These are phyloP conservation scores for Pseudocercospora vitis DNA, from an alignment of 2,329 filamentous ascomycete genomes.

Conservation along the genomic window DNA sequence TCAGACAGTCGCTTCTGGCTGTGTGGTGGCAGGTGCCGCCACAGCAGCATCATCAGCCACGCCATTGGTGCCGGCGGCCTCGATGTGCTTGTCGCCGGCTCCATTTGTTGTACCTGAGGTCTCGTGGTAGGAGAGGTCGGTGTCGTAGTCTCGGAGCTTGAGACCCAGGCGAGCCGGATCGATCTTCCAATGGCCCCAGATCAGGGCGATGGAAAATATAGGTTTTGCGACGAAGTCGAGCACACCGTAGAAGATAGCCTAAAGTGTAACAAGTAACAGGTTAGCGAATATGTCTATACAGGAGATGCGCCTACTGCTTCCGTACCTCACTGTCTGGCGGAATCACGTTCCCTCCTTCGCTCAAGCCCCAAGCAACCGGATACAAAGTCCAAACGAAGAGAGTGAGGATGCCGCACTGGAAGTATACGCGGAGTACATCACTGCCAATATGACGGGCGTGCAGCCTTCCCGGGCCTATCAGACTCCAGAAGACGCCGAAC, in stretches of 20 bases:
- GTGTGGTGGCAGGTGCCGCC: not conserved
- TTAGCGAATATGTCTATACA: too few relatives aligned
- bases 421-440: slow-evolving; percentile 52
- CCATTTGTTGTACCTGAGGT: slow-evolving; percentile 1
- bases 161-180: slow-evolving; percentile 56
- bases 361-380: slow-evolving; percentile 60
- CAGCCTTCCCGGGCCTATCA: slow-evolving; percentile 50
- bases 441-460: slow-evolving; percentile 55
- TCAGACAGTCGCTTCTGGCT: not conserved
- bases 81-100: slow-evolving; percentile 10
- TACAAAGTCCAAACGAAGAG: slow-evolving; percentile 61
- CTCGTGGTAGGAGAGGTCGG: slow-evolving; percentile 5
- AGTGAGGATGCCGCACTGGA: slow-evolving; percentile 54
- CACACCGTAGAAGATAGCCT: slow-evolving; percentile 64
- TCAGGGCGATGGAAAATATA: slow-evolving; percentile 56
- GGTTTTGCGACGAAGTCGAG: slow-evolving; percentile 63
- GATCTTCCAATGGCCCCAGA: slow-evolving; percentile 61
- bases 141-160: slow-evolving; percentile 39
- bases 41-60: slow-evolving; percentile 6
- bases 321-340: slow-evolving; percentile 63
- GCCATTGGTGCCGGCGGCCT: slow-evolving; percentile 7
- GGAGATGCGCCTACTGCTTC: too few relatives aligned
- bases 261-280: too few relatives aligned
- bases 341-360: slow-evolving; percentile 63
- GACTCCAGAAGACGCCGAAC: slow-evolving; percentile 52